phyloP scores from a whole-genome alignment of 805 yeast species.

The Starmerella stigmatis region DNA sequence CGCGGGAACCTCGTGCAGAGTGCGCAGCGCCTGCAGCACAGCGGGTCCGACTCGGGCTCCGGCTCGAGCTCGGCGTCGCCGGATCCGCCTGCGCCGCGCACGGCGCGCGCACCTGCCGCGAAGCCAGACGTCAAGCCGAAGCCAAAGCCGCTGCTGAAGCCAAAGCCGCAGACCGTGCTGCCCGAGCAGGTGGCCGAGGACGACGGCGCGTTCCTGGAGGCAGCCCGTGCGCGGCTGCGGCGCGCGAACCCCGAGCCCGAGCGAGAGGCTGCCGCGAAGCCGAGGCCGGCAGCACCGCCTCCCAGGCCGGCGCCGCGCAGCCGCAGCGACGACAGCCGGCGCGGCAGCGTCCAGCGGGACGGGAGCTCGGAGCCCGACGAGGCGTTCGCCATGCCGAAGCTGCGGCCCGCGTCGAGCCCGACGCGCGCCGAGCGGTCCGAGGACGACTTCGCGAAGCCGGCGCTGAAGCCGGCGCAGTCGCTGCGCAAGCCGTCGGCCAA shows the following conservation, averaged over 20 bases:
- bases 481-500: constrained; percentile 14
- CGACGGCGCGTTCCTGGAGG: constrained; percentile 17
- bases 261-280: not conserved
- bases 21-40: constrained; percentile 13
- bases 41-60: not conserved
- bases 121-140: constrained; percentile 6
- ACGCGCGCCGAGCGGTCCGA: not conserved
- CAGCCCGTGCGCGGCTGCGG: constrained; percentile 7
- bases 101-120: not conserved
- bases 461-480: constrained; percentile 15
- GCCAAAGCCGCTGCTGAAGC: constrained; percentile 5
- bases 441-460: constrained; percentile 7
- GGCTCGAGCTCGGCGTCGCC: not conserved
- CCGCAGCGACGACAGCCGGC: not conserved
- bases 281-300: not conserved
- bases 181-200: constrained; percentile 14
- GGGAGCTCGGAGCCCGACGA: not conserved
- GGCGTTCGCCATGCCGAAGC: constrained; percentile 11
- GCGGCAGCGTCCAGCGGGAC: not conserved
- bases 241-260: not conserved
- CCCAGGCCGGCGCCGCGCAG: constrained; percentile 2
- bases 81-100: not conserved
- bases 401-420: constrained; percentile 11
- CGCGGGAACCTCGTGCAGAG: constrained; percentile 17
- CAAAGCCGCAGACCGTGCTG: constrained; percentile 9